Evolutionary conservation across 164 flowering plant species (phyloP).

Genomic region (Magnolia sinica): DNA sequence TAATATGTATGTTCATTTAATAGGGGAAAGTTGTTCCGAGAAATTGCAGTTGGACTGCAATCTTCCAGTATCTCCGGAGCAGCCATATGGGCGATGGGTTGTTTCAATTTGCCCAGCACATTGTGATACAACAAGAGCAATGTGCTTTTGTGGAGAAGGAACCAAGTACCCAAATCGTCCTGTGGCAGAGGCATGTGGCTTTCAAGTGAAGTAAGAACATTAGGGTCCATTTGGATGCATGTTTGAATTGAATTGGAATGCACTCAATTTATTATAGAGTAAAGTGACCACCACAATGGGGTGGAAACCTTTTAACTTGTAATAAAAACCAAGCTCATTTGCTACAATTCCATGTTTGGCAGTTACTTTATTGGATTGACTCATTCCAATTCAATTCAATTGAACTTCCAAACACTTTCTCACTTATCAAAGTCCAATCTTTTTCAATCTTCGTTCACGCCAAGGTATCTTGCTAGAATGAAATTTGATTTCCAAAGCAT

Average conservation of each 20-base stretch:
- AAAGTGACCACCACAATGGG: neutral
- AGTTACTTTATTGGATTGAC: no score
- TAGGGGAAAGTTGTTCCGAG: slow-evolving; percentile 84
- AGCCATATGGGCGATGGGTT: slow-evolving; percentile 88
- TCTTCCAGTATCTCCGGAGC: slow-evolving; percentile 47
- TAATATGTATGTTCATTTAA: slow-evolving; percentile 15
- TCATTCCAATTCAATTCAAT: neutral
- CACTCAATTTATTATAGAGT: neutral
- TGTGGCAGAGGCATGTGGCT: slow-evolving; percentile 91
- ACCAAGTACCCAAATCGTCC: slow-evolving; percentile 97
- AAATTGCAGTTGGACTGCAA: slow-evolving; percentile 69
- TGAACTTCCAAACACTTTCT: neutral
- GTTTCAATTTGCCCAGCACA: slow-evolving; percentile 86
- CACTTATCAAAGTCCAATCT: neutral
- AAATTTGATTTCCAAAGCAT: slow-evolving; percentile 1
- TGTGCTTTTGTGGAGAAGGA: slow-evolving; percentile 98
- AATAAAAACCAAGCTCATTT: neutral
- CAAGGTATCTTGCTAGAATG: neutral
- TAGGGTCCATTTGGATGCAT: neutral
- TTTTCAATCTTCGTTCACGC: slow-evolving; percentile 8
- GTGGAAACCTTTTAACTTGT: neutral
- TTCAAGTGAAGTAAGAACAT: slow-evolving; percentile 60
- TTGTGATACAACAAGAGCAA: slow-evolving; percentile 90
- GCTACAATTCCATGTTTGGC: neutral
- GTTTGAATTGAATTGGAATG: neutral